Percentiles rank a stretch among this genome's conserved stretches.
phyloP scores from a whole-genome alignment of 2,329 filamentous ascomycete genomes.

The Cephalotrichum gorgonifer region DNA sequence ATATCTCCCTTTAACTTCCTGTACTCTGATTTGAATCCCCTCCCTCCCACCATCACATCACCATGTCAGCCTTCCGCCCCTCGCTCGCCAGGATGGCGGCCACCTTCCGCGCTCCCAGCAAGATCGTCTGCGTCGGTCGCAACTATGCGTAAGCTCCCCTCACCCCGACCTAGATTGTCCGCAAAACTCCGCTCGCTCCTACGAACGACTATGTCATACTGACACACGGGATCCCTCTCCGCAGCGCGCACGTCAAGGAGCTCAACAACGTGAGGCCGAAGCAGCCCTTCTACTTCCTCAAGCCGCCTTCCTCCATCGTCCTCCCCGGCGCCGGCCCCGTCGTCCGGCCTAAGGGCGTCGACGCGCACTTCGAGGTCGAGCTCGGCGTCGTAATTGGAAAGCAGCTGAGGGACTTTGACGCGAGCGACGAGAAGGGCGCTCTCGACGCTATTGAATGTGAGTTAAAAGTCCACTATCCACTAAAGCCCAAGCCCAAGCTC shows the following conservation, averaged over 20 bases:
- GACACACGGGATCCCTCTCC: background rate
- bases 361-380: conserved; percentile 91
- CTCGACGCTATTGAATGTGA: conserved; percentile 72
- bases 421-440: conserved; percentile 64
- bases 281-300: conserved; percentile 98
- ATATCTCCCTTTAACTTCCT: background rate
- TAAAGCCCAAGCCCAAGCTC: background rate
- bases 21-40: background rate
- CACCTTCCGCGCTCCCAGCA: conserved; percentile 45
- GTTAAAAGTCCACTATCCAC: too few species aligned
- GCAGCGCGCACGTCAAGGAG: conserved; percentile 84
- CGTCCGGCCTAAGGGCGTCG: conserved; percentile 70
- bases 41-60: conserved; percentile 8
- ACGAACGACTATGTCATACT: background rate
- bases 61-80: conserved; percentile 25
- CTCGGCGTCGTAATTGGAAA: conserved; percentile 83
- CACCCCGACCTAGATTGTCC: background rate
- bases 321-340: conserved; percentile 69
- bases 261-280: conserved; percentile 79
- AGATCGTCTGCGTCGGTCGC: conserved; percentile 87
- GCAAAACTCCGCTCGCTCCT: background rate
- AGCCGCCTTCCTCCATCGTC: conserved; percentile 80
- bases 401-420: conserved; percentile 62
- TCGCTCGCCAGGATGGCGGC: conserved; percentile 27
- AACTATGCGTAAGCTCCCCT: conserved; percentile 76